phyloP scores from a whole-genome alignment of 257 asterid genomes.

The Marsdenia floribunda region DNA sequence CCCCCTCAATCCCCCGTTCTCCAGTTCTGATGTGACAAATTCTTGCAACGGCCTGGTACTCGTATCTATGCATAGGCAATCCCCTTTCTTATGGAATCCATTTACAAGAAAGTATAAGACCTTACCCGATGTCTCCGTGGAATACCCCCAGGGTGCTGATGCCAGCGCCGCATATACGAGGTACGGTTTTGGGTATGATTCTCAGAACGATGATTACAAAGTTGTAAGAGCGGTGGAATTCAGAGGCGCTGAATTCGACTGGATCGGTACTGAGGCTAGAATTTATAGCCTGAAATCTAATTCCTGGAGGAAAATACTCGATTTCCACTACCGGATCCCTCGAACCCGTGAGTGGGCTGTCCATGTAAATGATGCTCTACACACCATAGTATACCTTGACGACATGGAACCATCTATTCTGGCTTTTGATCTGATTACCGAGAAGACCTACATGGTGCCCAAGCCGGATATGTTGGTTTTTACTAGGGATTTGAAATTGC shows the following conservation, averaged over 20 bases:
- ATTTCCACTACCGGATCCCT: constrained; percentile 41
- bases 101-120: constrained; percentile 32
- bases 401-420: constrained; percentile 18
- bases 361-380: constrained; percentile 41
- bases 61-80: constrained; percentile 5
- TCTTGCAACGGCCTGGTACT: constrained; percentile 25
- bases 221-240: constrained; percentile 35
- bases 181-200: constrained; percentile 49
- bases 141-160: constrained; percentile 5
- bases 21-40: constrained; percentile 20
- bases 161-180: constrained; percentile 16
- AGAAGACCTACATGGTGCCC: constrained; percentile 31
- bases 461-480: constrained; percentile 19
- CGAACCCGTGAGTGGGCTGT: constrained; percentile 45
- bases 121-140: constrained; percentile 25
- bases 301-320: constrained; percentile 41
- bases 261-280: constrained; percentile 29
- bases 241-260: constrained; percentile 22
- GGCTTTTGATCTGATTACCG: constrained; percentile 49
- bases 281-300: constrained; percentile 46
- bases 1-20: constrained; percentile 18
- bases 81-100: constrained; percentile 34
- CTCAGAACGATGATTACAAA: constrained; percentile 44
- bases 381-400: constrained; percentile 29
- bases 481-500: constrained; percentile 27